A percentile compares a stretch with the other conserved stretches of the same genome.
phyloP scores from a whole-genome alignment of 192 early-diverging fungal genomes.

The Cetraspora pellucida region DNA sequence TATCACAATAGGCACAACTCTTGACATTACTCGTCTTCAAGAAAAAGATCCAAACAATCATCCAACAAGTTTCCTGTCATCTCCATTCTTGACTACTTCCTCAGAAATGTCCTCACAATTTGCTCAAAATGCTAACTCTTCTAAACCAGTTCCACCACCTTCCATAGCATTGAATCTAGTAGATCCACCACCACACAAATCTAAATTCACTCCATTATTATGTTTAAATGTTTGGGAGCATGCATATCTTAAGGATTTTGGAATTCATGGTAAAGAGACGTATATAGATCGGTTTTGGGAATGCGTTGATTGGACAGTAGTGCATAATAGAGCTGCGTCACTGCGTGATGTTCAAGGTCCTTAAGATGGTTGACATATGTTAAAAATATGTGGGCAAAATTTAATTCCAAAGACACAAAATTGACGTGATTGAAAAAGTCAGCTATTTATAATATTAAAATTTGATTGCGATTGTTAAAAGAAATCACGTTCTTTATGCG shows the following conservation, averaged over 20 bases:
- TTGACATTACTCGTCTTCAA: conserved; percentile 26
- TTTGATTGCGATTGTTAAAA: no score
- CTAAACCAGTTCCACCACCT: conserved; percentile 41
- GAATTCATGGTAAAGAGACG: conserved; percentile 40
- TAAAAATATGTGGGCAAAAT: no score
- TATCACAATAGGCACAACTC: not conserved
- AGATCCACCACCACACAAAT: not conserved
- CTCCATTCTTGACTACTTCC: not conserved
- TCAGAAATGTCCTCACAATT: not conserved
- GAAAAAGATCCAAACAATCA: conserved; percentile 24
- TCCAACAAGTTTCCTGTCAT: not conserved
- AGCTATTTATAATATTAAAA: no score
- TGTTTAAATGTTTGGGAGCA: conserved; percentile 50
- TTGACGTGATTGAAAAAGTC: no score
- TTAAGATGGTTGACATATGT: no score
- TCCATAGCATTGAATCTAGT: conserved; percentile 39
- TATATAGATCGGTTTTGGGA: conserved; percentile 47
- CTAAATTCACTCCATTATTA: conserved; percentile 44
- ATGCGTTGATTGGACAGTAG: conserved; percentile 43
- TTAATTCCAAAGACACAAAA: no score
- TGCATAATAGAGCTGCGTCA: conserved; percentile 32
- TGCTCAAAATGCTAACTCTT: no score
- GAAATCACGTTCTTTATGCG: no score
- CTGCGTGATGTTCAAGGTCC: not conserved
- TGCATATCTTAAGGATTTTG: conserved; percentile 48